phyloP scores from a whole-genome alignment of 768 basidiomycete species.

The Trametes villosa region DNA sequence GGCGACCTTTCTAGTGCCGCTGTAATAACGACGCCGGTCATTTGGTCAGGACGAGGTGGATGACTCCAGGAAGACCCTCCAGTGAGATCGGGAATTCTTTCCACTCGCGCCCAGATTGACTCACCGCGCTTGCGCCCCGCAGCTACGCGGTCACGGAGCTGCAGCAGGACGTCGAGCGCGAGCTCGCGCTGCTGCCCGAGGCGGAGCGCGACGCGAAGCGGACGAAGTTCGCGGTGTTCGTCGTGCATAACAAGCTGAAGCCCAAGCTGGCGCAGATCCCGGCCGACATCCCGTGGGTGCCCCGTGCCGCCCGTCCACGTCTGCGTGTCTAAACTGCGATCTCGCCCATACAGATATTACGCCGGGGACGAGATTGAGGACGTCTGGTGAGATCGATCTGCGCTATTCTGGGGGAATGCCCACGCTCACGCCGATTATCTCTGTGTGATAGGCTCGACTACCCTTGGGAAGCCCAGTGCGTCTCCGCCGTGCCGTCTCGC shows the following conservation, averaged over 20 bases:
- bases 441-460: conserved; percentile 70
- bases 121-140: not conserved
- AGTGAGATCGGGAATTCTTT: conserved; percentile 49
- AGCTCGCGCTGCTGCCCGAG: conserved; percentile 67
- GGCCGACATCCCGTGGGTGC: conserved; percentile 59
- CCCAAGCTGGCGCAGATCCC: conserved; percentile 80
- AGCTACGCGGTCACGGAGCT: conserved; percentile 93
- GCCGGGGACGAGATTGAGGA: conserved; percentile 76
- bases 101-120: not conserved
- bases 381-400: conserved; percentile 58
- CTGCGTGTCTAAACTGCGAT: conserved; percentile 17
- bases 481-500: conserved; percentile 17
- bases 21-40: not conserved
- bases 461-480: conserved; percentile 82
- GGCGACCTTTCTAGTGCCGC: not conserved
- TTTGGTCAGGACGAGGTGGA: conserved; percentile 78
- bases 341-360: conserved; percentile 59
- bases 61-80: conserved; percentile 86
- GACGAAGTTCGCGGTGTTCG: conserved; percentile 91
- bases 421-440: conserved; percentile 15
- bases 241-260: conserved; percentile 94
- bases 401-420: conserved; percentile 10
- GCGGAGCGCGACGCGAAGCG: conserved; percentile 67
- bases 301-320: not conserved
- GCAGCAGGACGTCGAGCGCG: conserved; percentile 82